These are phyloP conservation scores for Pichia sp. DNA, from an alignment of 1,139 yeast genomes.

Conservation along the genomic window DNA sequence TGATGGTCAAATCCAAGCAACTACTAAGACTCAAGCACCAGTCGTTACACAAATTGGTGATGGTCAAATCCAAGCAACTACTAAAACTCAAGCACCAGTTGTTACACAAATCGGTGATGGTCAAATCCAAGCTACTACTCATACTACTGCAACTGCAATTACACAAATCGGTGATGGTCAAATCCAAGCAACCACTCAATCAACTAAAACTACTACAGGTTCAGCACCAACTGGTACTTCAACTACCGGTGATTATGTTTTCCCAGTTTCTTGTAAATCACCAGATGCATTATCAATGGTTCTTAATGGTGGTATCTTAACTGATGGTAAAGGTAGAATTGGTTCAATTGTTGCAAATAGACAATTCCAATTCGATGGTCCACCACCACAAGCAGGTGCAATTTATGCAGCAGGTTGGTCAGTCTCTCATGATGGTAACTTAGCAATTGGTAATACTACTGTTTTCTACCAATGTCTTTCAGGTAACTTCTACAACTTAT, in stretches of 20 bases:
- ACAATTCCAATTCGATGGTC: constrained; percentile 87
- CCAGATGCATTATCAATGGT: constrained; percentile 49
- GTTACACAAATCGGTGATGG: constrained; percentile 7
- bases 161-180: constrained; percentile 44
- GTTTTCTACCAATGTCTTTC: constrained; percentile 74
- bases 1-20: constrained; percentile 36
- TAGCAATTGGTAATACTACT: constrained; percentile 61
- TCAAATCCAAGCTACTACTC: constrained; percentile 9
- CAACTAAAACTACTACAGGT: constrained; percentile 18
- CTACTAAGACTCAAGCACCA: constrained; percentile 26
- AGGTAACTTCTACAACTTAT: constrained; percentile 77
- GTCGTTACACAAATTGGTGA: constrained; percentile 51
- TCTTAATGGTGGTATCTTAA: constrained; percentile 47
- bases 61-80: constrained; percentile 51
- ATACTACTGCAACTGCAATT: constrained; percentile 14
- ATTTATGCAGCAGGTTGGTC: constrained; percentile 86
- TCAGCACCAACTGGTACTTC: constrained; percentile 10
- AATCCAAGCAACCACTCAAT: constrained; percentile 39
- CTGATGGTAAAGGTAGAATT: constrained; percentile 60
- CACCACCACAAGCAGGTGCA: constrained; percentile 87
- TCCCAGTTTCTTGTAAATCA: constrained; percentile 45
- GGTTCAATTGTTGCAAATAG: constrained; percentile 81
- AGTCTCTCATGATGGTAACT: constrained; percentile 54
- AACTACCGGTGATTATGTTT: constrained; percentile 19
- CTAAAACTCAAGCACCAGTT: constrained; percentile 22